These are phyloP conservation scores for Phytophthora europaea DNA, from an alignment of 352 stramenopile genomes.

Conservation along the genomic window DNA sequence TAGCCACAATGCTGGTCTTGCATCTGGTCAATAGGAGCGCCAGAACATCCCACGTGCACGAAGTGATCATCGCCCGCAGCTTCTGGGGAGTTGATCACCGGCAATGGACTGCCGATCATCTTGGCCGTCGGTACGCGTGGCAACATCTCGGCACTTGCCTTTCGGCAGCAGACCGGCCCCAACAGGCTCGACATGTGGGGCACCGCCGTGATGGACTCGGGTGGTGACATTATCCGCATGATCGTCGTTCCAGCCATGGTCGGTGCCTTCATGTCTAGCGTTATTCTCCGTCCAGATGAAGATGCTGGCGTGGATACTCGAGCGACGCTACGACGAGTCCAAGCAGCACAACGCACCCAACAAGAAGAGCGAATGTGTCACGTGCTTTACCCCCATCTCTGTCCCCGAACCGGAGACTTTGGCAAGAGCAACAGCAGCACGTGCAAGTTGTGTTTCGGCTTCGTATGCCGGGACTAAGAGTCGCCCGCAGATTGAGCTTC, in stretches of 20 bases:
- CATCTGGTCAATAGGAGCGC: slow-evolving; percentile 11
- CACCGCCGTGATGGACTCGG: slow-evolving; percentile 12
- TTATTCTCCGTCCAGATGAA: slow-evolving; percentile 19
- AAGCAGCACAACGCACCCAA: slow-evolving; percentile 8
- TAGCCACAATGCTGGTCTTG: background rate
- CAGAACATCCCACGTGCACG: slow-evolving; percentile 26
- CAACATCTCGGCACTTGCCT: slow-evolving; percentile 27
- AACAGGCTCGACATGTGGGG: slow-evolving; percentile 22
- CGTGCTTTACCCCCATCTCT: background rate
- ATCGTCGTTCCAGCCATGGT: slow-evolving; percentile 21
- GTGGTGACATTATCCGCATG: slow-evolving; percentile 20
- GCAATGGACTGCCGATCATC: slow-evolving; percentile 17
- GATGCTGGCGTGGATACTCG: slow-evolving; percentile 15
- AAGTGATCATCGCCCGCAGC: background rate
- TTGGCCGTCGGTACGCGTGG: slow-evolving; percentile 6
- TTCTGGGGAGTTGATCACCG: slow-evolving; percentile 11
- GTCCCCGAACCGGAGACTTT: slow-evolving; percentile 9
- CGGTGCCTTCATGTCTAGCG: slow-evolving; percentile 17
- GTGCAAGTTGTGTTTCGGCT: slow-evolving; percentile 12
- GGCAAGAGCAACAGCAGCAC: slow-evolving; percentile 21
- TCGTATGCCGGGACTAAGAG: slow-evolving; percentile 8
- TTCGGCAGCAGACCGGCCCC: slow-evolving; percentile 28
- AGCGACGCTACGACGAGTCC: slow-evolving; percentile 18
- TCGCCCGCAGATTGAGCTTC: slow-evolving; percentile 31
- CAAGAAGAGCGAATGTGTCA: slow-evolving; percentile 18